A percentile compares a stretch with the other conserved stretches of the same genome.
Conservation (phyloP, 2,329 filamentous ascomycete species). For the Talaromyces sp. region DNA sequence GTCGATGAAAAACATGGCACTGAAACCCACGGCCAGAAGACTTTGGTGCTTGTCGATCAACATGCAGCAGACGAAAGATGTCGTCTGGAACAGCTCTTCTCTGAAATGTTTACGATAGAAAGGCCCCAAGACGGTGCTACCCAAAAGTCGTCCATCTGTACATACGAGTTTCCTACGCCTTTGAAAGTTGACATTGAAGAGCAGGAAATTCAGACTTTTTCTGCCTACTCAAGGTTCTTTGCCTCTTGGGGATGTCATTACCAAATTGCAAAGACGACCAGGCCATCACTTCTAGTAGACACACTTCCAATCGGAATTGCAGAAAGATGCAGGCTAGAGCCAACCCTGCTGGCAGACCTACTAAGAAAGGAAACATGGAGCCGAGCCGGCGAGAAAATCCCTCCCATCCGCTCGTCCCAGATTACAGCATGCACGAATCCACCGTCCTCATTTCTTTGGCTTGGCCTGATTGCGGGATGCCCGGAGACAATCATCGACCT, state of each 20-base stretch:
- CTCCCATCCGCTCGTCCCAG: background rate
- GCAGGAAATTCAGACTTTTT: constrained; percentile 59
- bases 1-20: constrained; percentile 5
- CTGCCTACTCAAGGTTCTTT: constrained; percentile 54
- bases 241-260: constrained; percentile 70
- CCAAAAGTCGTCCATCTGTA: constrained; percentile 24
- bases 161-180: constrained; percentile 42
- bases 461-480: constrained; percentile 61
- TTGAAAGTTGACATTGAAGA: constrained; percentile 62
- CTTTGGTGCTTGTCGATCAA: constrained; percentile 79
- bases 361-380: constrained; percentile 72
- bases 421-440: background rate
- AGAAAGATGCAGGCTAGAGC: constrained; percentile 70
- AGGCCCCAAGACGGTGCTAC: background rate
- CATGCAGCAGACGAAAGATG: constrained; percentile 91
- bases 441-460: constrained; percentile 44
- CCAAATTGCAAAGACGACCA: constrained; percentile 32
- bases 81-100: constrained; percentile 69
- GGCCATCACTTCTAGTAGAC: constrained; percentile 44
- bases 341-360: constrained; percentile 66
- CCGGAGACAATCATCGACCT: constrained; percentile 69
- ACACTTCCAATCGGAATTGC: constrained; percentile 67
- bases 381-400: constrained; percentile 43
- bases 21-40: constrained; percentile 8
- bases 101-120: constrained; percentile 42